Percentiles rank a stretch among this genome's conserved stretches.
phyloP scores from a whole-genome alignment of 2,329 filamentous ascomycete species.

The Bipolaris gigantea region DNA sequence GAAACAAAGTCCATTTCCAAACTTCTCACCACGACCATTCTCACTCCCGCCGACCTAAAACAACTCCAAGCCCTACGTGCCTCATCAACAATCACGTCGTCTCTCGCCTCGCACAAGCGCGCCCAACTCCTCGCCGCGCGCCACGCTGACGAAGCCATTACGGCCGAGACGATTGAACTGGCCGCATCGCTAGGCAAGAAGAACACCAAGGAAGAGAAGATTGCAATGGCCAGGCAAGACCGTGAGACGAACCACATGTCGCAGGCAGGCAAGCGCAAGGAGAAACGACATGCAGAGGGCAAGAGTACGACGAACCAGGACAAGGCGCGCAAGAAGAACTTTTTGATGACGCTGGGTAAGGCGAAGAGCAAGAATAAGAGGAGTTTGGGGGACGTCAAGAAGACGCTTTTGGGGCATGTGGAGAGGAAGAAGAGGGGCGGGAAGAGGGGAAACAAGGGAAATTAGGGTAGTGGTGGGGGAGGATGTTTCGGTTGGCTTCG shows the following conservation, averaged over 20 bases:
- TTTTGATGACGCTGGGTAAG: conserved; percentile 96
- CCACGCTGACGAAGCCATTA: conserved; percentile 84
- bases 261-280: conserved; percentile 79
- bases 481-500: too few species aligned
- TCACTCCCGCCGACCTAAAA: conserved; percentile 93
- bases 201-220: conserved; percentile 84
- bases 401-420: conserved; percentile 78
- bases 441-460: conserved; percentile 67
- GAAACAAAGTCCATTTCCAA: conserved; percentile 54
- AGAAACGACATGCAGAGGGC: conserved; percentile 83
- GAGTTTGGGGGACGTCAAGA: conserved; percentile 82
- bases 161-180: conserved; percentile 88
- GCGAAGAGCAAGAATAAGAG: conserved; percentile 94
- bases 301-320: conserved; percentile 98
- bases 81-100: conserved; percentile 69
- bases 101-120: conserved; percentile 52
- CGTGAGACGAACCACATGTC: conserved; percentile 83
- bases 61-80: conserved; percentile 88
- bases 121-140: conserved; percentile 51
- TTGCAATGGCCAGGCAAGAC: conserved; percentile 80
- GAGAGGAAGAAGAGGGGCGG: conserved; percentile 83
- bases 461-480: conserved; percentile 7
- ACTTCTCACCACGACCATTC: conserved; percentile 88
- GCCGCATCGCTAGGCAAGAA: conserved; percentile 77
- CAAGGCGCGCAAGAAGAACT: conserved; percentile 97